A percentile compares a stretch with the other conserved stretches of the same genome.
These are phyloP conservation scores for Agarophyton chilense DNA, from an alignment of 23 red algal genomes.

Conservation along the genomic window DNA sequence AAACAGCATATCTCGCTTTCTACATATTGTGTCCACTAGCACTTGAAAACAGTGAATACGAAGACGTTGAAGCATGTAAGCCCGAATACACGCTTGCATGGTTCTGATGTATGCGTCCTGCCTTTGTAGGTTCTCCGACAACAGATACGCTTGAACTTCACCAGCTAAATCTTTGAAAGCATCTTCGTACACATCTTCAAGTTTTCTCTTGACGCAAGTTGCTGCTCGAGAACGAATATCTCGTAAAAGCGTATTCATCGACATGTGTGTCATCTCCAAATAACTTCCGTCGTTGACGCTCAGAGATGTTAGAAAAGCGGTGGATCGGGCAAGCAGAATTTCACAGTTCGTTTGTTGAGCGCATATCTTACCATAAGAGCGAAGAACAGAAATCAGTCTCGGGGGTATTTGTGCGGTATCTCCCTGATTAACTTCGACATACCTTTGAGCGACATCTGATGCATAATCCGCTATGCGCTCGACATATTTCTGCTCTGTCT, in stretches of 20 bases:
- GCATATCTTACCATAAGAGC: constrained; percentile 18
- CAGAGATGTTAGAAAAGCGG: constrained; percentile 13
- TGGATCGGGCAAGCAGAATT: constrained; percentile 13
- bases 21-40: not conserved
- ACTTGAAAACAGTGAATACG: constrained; percentile 30
- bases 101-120: constrained; percentile 19
- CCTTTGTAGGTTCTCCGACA: constrained; percentile 13
- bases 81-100: constrained; percentile 16
- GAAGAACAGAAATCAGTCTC: constrained; percentile 4
- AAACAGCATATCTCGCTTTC: constrained; percentile 19
- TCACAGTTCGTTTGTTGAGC: constrained; percentile 20
- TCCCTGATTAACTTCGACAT: not conserved
- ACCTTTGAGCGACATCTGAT: constrained; percentile 1
- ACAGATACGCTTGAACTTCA: constrained; percentile 7
- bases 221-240: constrained; percentile 28
- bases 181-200: constrained; percentile 27
- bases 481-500: not conserved
- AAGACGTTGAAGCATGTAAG: constrained; percentile 25
- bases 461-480: constrained; percentile 24
- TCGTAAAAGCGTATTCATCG: not conserved
- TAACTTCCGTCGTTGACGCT: constrained; percentile 21
- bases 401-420: not conserved
- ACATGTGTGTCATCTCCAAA: not conserved
- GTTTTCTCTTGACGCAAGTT: constrained; percentile 14
- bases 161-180: not conserved